Evolutionary conservation across 306 rosid genomes (phyloP).

Genomic region (Rubus parviflorus): DNA sequence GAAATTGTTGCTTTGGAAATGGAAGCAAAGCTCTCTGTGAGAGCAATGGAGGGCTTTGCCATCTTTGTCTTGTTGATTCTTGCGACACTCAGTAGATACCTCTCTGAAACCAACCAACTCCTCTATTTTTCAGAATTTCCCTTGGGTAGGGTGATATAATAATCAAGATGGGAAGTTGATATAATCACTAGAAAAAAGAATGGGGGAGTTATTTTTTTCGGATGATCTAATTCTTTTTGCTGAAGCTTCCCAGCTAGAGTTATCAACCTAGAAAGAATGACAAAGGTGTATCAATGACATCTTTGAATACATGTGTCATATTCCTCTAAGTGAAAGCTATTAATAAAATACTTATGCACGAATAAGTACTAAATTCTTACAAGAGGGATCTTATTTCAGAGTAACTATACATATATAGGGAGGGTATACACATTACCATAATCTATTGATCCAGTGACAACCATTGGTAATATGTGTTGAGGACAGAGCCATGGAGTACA

Average conservation of each 20-base stretch:
- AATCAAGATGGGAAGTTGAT: too few relatives aligned
- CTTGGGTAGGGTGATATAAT: too few relatives aligned
- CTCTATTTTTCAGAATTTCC: too few relatives aligned
- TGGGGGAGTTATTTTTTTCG: too few relatives aligned
- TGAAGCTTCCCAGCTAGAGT: too few relatives aligned
- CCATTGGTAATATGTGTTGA: background rate
- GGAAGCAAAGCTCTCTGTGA: slow-evolving; percentile 12
- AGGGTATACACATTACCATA: background rate
- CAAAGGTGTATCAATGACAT: too few relatives aligned
- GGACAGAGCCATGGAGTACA: background rate
- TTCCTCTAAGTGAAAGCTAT: background rate
- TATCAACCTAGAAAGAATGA: too few relatives aligned
- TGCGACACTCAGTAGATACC: background rate
- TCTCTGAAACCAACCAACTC: background rate
- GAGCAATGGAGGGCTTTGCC: slow-evolving; percentile 23
- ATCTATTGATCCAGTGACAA: background rate
- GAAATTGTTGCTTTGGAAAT: slow-evolving; percentile 23
- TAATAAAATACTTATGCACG: background rate
- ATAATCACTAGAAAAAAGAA: background rate
- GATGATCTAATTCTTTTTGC: too few relatives aligned
- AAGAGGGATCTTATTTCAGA: background rate
- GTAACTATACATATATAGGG: background rate
- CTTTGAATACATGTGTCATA: too few relatives aligned
- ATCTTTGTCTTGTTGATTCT: background rate
- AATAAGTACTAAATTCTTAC: background rate